These are phyloP conservation scores for Tagetes erecta DNA, from an alignment of 129 eudicot genomes.

Conservation along the genomic window DNA sequence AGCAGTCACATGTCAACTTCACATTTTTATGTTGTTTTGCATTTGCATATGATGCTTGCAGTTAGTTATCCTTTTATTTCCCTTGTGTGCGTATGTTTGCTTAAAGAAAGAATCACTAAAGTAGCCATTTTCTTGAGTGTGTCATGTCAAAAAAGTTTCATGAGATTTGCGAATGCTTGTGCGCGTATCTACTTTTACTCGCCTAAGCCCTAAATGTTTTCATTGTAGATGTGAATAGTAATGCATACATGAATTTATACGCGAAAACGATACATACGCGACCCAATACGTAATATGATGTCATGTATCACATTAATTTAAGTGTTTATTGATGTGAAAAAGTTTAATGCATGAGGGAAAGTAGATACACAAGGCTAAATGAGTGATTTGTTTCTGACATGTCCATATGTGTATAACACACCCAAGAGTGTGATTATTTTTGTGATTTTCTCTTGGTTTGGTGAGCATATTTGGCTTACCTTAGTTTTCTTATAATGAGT, in stretches of 20 bases:
- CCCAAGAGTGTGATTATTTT: background rate
- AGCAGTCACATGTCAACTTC: background rate
- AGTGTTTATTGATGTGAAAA: background rate
- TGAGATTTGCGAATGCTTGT: background rate
- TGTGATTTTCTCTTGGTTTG: background rate
- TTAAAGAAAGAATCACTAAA: background rate
- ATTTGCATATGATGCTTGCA: background rate
- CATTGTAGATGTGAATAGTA: background rate
- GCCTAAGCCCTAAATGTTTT: background rate
- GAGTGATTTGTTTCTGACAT: background rate
- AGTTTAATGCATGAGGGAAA: background rate
- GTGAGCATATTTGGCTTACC: conserved; percentile 16
- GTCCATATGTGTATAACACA: background rate
- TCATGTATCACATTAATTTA: background rate
- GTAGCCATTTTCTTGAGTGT: background rate
- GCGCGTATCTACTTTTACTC: background rate
- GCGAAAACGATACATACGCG: background rate
- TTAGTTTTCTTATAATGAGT: background rate
- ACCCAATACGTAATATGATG: background rate
- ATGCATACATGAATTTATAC: background rate
- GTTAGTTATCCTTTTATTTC: background rate
- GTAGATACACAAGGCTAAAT: background rate
- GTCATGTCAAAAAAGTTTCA: background rate
- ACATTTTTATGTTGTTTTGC: background rate
- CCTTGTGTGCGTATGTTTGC: background rate